These are phyloP conservation scores for Penstemon newberryi DNA, from an alignment of 257 asterid species.

Conservation along the genomic window DNA sequence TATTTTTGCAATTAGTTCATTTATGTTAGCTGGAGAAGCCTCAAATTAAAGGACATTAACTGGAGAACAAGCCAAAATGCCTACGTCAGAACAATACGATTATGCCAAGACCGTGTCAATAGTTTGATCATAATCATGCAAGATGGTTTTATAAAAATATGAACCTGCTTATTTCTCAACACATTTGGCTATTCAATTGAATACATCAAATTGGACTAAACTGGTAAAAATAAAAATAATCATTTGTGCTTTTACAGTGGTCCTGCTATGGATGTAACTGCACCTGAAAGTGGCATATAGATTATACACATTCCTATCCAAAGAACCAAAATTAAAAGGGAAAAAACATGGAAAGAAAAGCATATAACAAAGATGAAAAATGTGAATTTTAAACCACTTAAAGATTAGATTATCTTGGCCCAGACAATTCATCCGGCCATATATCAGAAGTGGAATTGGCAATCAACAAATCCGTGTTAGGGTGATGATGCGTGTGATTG, in stretches of 20 bases:
- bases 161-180: no score
- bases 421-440: conserved; percentile 38
- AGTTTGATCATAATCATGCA: no score
- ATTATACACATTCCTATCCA: background rate
- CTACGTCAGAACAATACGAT: no score
- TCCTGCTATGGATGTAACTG: conserved; percentile 18
- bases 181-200: background rate
- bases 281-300: conserved; percentile 20
- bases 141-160: no score
- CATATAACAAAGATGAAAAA: background rate
- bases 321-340: background rate
- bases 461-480: conserved; percentile 34
- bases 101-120: no score
- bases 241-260: conserved; percentile 6
- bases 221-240: background rate
- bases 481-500: conserved; percentile 29
- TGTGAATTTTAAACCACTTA: background rate
- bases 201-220: conserved; percentile 21
- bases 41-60: no score
- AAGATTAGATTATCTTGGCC: conserved; percentile 34
- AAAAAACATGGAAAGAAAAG: background rate
- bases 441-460: conserved; percentile 34
- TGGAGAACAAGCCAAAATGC: no score
- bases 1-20: no score
- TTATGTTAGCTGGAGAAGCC: no score